phyloP scores from a whole-genome alignment of 176 grass and related monocot species.

The Oryza glumipatula region DNA sequence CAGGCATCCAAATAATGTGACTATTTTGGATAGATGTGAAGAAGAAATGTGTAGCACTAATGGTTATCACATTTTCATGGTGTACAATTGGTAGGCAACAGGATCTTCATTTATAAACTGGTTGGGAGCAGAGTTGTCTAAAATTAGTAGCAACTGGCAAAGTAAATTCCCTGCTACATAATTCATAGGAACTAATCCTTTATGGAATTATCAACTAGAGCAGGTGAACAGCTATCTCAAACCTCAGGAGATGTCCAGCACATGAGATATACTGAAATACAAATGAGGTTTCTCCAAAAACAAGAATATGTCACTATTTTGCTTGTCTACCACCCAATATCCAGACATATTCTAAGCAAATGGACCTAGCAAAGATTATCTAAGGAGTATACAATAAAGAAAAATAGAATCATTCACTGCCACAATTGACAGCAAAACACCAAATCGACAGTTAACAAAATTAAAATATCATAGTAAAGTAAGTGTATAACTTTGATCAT shows the following conservation, averaged over 20 bases:
- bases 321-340: background rate
- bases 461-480: slow-evolving; percentile 18
- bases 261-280: slow-evolving; percentile 12
- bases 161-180: background rate
- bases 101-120: background rate
- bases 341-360: slow-evolving; percentile 15
- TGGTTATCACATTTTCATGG: background rate
- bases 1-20: background rate
- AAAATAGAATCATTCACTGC: slow-evolving; percentile 9
- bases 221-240: background rate
- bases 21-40: background rate
- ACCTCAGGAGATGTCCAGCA: background rate
- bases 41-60: background rate
- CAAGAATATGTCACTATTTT: background rate
- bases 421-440: background rate
- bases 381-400: background rate
- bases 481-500: slow-evolving; percentile 24
- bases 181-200: background rate
- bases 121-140: background rate
- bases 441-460: slow-evolving; percentile 6
- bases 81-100: background rate
- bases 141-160: background rate
- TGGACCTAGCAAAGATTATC: background rate
- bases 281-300: slow-evolving; percentile 1
- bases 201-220: background rate